Percentiles rank a stretch among this genome's conserved stretches.
These are phyloP conservation scores for Hemileccinum impolitum DNA, from an alignment of 768 basidiomycete genomes.

Conservation along the genomic window DNA sequence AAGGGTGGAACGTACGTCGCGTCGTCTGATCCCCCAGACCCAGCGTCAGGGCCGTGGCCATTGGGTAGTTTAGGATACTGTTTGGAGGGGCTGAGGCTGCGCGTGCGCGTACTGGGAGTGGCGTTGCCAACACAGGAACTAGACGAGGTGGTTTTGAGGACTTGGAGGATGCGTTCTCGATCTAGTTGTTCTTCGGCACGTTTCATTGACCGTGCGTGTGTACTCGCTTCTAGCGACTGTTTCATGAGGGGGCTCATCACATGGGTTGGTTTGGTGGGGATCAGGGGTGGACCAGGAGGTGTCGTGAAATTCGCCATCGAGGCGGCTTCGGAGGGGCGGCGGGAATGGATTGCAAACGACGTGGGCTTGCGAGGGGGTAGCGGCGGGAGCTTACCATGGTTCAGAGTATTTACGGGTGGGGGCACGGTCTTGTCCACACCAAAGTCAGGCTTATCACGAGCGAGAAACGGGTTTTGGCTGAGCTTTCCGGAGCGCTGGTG, in stretches of 20 bases:
- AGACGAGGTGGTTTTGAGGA: constrained; percentile 61
- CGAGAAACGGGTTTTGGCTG: constrained; percentile 32
- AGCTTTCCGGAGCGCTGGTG: constrained; percentile 19
- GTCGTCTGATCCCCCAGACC: constrained; percentile 20
- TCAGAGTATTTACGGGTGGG: neutral
- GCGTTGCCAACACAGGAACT: constrained; percentile 12
- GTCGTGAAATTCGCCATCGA: constrained; percentile 1
- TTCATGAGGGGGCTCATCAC: constrained; percentile 64
- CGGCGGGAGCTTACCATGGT: constrained; percentile 26
- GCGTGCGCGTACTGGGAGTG: constrained; percentile 14
- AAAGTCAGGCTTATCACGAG: constrained; percentile 17
- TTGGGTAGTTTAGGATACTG: constrained; percentile 1
- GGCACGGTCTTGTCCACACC: constrained; percentile 7
- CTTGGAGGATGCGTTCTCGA: constrained; percentile 65
- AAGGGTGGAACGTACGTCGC: constrained; percentile 29
- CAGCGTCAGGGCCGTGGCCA: constrained; percentile 1
- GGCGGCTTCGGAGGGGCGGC: constrained; percentile 19
- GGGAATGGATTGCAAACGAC: constrained; percentile 11
- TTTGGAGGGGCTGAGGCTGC: constrained; percentile 33
- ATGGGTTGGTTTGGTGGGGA: constrained; percentile 36
- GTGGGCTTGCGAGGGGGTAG: constrained; percentile 38
- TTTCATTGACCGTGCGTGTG: constrained; percentile 67
- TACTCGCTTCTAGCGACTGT: constrained; percentile 71
- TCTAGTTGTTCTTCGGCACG: constrained; percentile 65
- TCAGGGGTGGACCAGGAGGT: constrained; percentile 16